phyloP scores from a whole-genome alignment of 768 basidiomycete genomes.

The Polyporus arcularius region DNA sequence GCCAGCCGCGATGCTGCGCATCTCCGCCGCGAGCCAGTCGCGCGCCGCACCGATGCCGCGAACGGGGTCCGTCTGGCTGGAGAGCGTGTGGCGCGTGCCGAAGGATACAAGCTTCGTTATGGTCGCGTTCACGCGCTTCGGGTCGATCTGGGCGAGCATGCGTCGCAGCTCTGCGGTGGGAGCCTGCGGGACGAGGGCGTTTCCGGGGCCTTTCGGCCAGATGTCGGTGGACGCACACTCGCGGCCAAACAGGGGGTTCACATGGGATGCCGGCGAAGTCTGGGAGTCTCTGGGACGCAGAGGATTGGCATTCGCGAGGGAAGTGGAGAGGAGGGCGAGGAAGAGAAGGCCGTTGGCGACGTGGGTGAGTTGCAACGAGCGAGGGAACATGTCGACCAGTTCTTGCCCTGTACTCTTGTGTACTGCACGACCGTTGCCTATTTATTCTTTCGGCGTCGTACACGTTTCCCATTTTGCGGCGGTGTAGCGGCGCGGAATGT shows the following conservation, averaged over 20 bases:
- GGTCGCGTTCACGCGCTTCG: constrained; percentile 44
- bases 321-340: constrained; percentile 9
- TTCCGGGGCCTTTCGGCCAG: constrained; percentile 56
- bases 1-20: constrained; percentile 43
- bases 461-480: background rate
- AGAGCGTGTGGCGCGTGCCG: constrained; percentile 55
- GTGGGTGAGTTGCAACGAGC: background rate
- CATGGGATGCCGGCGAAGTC: constrained; percentile 7
- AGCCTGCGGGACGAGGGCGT: constrained; percentile 41
- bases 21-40: constrained; percentile 54
- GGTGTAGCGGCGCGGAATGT: constrained; percentile 9
- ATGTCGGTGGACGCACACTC: constrained; percentile 27
- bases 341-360: constrained; percentile 3
- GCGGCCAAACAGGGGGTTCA: constrained; percentile 9
- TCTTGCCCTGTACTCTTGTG: background rate
- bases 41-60: constrained; percentile 57
- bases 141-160: constrained; percentile 50
- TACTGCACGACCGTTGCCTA: background rate
- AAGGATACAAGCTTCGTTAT: constrained; percentile 56
- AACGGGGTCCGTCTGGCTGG: constrained; percentile 51
- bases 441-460: background rate
- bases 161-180: constrained; percentile 45
- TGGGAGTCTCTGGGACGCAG: background rate
- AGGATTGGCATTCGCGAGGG: constrained; percentile 4
- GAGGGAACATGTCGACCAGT: constrained; percentile 3